Base-by-base conservation (phyloP, 225 moss, liverwort and hornwort genomes). In the Lunularia cruciata region DNA sequence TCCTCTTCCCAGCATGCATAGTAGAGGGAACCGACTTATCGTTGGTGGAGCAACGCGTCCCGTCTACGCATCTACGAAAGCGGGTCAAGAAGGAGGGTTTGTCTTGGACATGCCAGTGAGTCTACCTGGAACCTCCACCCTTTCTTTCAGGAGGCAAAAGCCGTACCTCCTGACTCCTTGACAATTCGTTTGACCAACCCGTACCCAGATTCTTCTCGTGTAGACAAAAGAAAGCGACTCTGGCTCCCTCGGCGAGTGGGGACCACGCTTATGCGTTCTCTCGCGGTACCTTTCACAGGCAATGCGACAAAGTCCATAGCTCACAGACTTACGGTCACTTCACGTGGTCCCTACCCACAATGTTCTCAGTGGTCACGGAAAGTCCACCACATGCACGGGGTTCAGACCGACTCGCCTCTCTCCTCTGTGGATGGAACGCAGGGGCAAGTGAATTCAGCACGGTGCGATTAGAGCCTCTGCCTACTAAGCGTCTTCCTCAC, bases 181-280 rank as follows among this genome's bases (percentile, higher is more conserved):
- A 60, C 60, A 60, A 60, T 8, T n/a, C 60, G 60, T 60, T 60
- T 60, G 60, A 60, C 60, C 60, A 39, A 60, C 19, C 7, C 60
- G 37, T 57, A 27, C 32, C 2, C 31, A 60, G 60, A 59, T 59
- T 36, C 35, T 59, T 36, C 58, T 35, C 33, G 33, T 19, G 14
- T 18, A 19, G 8, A 33, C n/a, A 31, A 35, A 57, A 57, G 35
- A 15, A 59, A 59, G 12, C 32, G 7, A 34, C 18, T 3, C 34
- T 33, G 33, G 58, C 32, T 1, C 16, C 15, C n/a, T 20, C 18
- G 43, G 7, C 43, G 20, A 12, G 60, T 23, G 11, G 33, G 37
- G 60, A 38, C 60, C 60, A 22, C 18, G 2, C n/a, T 18, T 32
- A n/a, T 7, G 60, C 36, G 20, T n/a, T 37, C 19, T 2, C 60